Percentiles rank a stretch among this genome's conserved stretches.
These are phyloP conservation scores for Lachancea waltii DNA, from an alignment of 805 yeast species.

Conservation along the genomic window DNA sequence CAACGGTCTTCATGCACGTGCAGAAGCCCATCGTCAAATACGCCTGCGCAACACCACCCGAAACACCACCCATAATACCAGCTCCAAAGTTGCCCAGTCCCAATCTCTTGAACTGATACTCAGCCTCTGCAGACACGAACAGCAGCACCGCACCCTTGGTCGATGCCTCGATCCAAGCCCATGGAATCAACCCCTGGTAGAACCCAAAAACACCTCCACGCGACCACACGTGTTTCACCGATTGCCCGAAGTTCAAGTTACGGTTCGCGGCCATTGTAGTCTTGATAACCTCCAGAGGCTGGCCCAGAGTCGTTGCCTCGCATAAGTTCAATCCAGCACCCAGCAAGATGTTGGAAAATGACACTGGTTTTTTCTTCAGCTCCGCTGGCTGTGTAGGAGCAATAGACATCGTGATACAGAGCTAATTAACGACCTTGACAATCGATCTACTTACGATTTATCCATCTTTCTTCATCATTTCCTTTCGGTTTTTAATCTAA, in stretches of 20 bases:
- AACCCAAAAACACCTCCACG: conserved; percentile 91
- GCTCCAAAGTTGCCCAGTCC: conserved; percentile 70
- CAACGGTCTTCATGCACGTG: conserved; percentile 98
- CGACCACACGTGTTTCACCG: conserved; percentile 74
- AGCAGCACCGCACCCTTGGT: conserved; percentile 95
- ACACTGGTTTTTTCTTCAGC: conserved; percentile 76
- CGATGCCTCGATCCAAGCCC: conserved; percentile 99
- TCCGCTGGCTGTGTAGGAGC: conserved; percentile 33
- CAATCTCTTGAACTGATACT: conserved; percentile 58
- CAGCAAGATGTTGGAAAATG: conserved; percentile 79
- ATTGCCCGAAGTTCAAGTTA: conserved; percentile 55
- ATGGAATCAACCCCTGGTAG: conserved; percentile 95
- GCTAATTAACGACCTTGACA: no score
- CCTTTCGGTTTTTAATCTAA: no score
- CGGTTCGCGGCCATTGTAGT: conserved; percentile 99
- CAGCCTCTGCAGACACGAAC: conserved; percentile 89
- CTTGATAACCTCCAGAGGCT: conserved; percentile 91
- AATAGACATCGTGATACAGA: conserved; percentile 34
- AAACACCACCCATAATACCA: conserved; percentile 93
- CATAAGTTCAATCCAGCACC: conserved; percentile 92
- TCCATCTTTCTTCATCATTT: no score
- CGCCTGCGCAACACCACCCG: conserved; percentile 96
- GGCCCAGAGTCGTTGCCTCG: conserved; percentile 92
- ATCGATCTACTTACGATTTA: no score
- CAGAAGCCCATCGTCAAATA: conserved; percentile 96